phyloP scores from a whole-genome alignment of 164 flowering plant genomes.

The Amborella trichopoda region DNA sequence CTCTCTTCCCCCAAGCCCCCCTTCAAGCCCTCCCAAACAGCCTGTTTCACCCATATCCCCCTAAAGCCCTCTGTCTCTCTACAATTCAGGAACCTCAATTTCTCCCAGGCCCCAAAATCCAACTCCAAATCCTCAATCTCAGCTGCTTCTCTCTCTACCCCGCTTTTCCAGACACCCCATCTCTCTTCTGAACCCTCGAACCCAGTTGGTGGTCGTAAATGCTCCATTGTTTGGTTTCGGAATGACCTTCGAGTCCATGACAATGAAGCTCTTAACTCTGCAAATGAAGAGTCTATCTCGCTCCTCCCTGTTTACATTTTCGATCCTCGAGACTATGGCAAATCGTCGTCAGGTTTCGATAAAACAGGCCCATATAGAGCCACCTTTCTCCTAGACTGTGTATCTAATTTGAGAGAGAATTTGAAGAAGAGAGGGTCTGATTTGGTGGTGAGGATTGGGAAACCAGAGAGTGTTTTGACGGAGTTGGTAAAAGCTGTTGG shows the following conservation, averaged over 20 bases:
- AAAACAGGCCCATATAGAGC: slow-evolving; percentile 84
- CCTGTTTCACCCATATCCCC: slow-evolving; percentile 31
- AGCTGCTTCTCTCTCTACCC: background rate
- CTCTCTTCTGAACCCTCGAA: slow-evolving; percentile 25
- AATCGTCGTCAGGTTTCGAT: slow-evolving; percentile 80
- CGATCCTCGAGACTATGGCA: slow-evolving; percentile 83
- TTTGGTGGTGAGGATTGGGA: slow-evolving; percentile 72
- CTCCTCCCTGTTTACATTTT: slow-evolving; percentile 84
- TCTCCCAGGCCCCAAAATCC: too few relatives aligned
- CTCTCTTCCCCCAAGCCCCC: slow-evolving; percentile 22
- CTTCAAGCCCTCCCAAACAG: slow-evolving; percentile 23
- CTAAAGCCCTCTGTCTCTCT: background rate
- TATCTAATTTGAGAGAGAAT: slow-evolving; percentile 53
- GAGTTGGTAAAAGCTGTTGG: slow-evolving; percentile 76
- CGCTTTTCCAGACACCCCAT: background rate
- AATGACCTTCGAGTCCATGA: slow-evolving; percentile 80
- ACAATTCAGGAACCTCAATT: too few relatives aligned
- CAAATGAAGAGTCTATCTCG: slow-evolving; percentile 67
- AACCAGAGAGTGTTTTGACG: slow-evolving; percentile 60
- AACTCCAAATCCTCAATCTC: slow-evolving; percentile 20
- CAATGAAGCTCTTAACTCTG: slow-evolving; percentile 74
- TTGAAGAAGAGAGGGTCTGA: slow-evolving; percentile 74
- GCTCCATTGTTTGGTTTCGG: slow-evolving; percentile 86
- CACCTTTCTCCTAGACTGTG: slow-evolving; percentile 65
- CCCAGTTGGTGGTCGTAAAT: slow-evolving; percentile 16